Evolutionary conservation across 352 stramenopile genomes (phyloP), one percentile per base, ranked within the genome.

Genomic region (Phytophthora pini): DNA sequence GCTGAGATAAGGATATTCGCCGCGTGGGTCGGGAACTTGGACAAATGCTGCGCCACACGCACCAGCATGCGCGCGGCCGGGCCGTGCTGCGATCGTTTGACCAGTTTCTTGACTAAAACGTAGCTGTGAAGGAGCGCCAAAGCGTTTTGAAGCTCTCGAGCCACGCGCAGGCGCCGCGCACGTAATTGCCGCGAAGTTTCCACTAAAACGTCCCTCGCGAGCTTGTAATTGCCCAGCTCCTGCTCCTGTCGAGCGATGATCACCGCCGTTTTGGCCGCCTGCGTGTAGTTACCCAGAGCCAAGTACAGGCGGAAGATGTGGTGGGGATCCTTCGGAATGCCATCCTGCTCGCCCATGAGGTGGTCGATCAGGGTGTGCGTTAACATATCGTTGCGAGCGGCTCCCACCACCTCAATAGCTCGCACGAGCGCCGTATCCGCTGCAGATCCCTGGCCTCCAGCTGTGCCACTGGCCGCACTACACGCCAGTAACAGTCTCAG

Each of bases 241-340:
- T 97, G 91, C 70, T 98, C 92, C 58, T 98, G 91, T 27, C 88
- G 78, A 24, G 95, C 88, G 57, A 98, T 98, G 69, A 98, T 97
- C 52, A 98, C 84, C 10, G 94, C 94, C 5, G 94, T 98, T 66
- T 98, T 97, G 13, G 92, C 90, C 1, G 94, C 94, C 63, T 98
- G 89, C 0, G 89, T 70, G 74, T 97, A 98, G 72, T 98, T 98
- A 15, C 90, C 93, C n/a, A 98, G 81, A 20, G 92, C 90, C 81
- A 98, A 87, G 77, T 98, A 98, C 13, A 98, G 68, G 0, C 92
- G 84, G 56, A 98, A 98, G 53, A 98, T 98, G 63, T 98, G 95
- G 63, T 97, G 94, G 5, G 93, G 92, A 59, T 98, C 95, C 69
- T 98, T 98, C 1, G 90, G 90, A 50, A 98, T 95, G 27, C 94